Conservation (phyloP, 305 asterid genomes). For the Euphrasia arctica region DNA sequence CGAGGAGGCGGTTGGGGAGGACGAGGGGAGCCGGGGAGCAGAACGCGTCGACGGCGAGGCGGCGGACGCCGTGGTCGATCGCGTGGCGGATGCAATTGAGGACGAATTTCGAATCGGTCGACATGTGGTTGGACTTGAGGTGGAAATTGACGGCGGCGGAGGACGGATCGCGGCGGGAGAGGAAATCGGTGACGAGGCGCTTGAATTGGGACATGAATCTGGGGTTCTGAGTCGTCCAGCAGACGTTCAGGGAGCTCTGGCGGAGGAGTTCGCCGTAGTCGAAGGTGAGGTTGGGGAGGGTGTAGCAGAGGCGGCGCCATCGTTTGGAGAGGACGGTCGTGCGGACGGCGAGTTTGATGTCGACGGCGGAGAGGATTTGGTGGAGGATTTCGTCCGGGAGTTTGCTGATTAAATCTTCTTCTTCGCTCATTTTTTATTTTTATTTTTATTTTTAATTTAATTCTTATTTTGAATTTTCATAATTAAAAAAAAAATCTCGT, state of each 20-base stretch:
- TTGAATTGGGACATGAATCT: slow-evolving; percentile 21
- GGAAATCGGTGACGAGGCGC: not conserved
- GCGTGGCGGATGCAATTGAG: not conserved
- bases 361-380: slow-evolving; percentile 21
- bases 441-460: too few relatives aligned
- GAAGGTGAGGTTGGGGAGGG: slow-evolving; percentile 27
- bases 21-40: not conserved
- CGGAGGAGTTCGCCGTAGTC: slow-evolving; percentile 7
- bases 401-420: slow-evolving; percentile 4
- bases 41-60: not conserved
- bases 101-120: not conserved
- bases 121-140: not conserved
- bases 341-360: slow-evolving; percentile 25
- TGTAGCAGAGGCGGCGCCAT: slow-evolving; percentile 23
- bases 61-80: not conserved
- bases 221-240: not conserved
- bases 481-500: too few relatives aligned
- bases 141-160: not conserved
- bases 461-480: too few relatives aligned
- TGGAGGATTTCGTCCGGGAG: slow-evolving; percentile 26
- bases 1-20: not conserved
- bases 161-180: not conserved
- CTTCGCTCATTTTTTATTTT: not conserved
- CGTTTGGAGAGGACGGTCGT: slow-evolving; percentile 28
- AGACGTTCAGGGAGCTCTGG: not conserved